Percentiles rank a stretch among this genome's conserved stretches.
These are phyloP conservation scores for Eudorina sp. DNA, from an alignment of 139 green algal genomes.

Conservation along the genomic window DNA sequence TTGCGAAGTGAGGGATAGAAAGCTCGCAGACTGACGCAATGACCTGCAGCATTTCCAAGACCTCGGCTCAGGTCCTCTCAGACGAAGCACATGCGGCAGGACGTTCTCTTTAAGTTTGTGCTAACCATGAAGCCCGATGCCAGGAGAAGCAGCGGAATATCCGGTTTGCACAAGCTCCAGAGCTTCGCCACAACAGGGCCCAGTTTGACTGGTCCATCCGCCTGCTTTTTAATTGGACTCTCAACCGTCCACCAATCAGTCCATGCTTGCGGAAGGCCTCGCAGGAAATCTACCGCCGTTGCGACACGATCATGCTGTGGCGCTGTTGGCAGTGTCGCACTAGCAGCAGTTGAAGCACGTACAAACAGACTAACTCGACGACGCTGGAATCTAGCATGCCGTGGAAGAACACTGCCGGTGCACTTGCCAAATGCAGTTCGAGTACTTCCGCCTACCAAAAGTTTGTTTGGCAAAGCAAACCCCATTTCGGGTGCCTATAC, in stretches of 20 bases:
- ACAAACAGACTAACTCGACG: too few species aligned
- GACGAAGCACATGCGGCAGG: too few species aligned
- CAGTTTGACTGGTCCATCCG: neutral
- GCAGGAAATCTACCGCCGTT: neutral
- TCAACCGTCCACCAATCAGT: slow-evolving; percentile 39
- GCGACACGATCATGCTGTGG: neutral
- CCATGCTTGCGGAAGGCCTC: neutral
- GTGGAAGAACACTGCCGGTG: neutral
- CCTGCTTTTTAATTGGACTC: neutral
- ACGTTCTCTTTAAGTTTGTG: too few species aligned
- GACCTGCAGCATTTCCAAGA: slow-evolving; percentile 48
- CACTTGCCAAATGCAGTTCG: neutral
- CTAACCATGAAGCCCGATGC: slow-evolving; percentile 47
- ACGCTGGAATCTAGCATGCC: neutral
- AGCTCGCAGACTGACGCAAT: slow-evolving; percentile 73
- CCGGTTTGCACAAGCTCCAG: neutral
- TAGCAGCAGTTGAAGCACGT: neutral
- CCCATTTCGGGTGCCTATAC: neutral
- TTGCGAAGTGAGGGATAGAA: slow-evolving; percentile 83
- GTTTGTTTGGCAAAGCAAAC: neutral
- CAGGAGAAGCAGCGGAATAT: neutral
- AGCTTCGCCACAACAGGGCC: slow-evolving; percentile 25
- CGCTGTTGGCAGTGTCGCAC: neutral
- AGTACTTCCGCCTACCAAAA: neutral
- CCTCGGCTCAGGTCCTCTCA: too few species aligned